Base-by-base conservation (phyloP, 345 rosid genomes). In the Linum tenue region DNA sequence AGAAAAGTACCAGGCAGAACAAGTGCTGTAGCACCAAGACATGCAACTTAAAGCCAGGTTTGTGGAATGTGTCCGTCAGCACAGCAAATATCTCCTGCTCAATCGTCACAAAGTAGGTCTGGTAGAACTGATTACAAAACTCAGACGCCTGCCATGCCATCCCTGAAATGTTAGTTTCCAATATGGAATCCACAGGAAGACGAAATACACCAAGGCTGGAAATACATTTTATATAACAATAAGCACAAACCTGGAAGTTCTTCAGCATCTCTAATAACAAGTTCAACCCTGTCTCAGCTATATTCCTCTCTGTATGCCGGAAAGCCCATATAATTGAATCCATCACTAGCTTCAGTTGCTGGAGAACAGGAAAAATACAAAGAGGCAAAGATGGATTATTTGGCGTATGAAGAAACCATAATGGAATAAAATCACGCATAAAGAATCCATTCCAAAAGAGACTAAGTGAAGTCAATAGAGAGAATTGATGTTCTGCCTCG, bases 251-350 rank as follows among this genome's bases (percentile, higher is more conserved):
- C 99, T 91, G 94, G 71, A 91, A 91, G 63, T 95, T 91, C 73
- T 87, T 91, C 78, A 91, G 79, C 92, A 95, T 91, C 82, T 86
- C 99, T 76, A 95, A 72, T 62, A 95, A 73, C 39, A 95, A 89
- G 77, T 84, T 91, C 59, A 95, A 77, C 79, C 97, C 99, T 51
- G 99, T 91, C 81, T 95, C 97, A 37, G 99, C 99, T 37, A 95
- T 95, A 67, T 95, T 95, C 78, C 99, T 82, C 73, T 95, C 99
- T 7, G 97, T 95, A 83, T 95, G 99, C 78, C 99, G 91, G 76
- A 95, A 95, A 69, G 99, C 99, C 99, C 98, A 91, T 70, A 95
- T 95, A 62, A 95, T 95, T 50, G 98, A 89, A 76, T 95, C 99
- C 97, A 91, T 91, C 42, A 95, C 98, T 63, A 95, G 89, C 86